phyloP scores from a whole-genome alignment of 768 basidiomycete species.

The Agaricus bisporus region DNA sequence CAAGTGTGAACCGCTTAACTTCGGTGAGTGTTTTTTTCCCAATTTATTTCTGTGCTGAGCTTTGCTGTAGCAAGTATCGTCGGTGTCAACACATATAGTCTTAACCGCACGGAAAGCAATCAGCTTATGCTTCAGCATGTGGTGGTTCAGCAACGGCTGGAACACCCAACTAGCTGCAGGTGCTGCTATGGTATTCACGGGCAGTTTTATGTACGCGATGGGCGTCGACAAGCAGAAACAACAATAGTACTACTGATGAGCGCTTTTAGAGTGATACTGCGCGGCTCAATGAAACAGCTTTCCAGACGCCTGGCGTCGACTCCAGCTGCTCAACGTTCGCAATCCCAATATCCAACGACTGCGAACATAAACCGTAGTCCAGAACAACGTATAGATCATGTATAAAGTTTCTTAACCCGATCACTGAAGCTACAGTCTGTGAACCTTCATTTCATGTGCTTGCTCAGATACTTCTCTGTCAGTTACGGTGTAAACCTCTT shows the following conservation, averaged over 20 bases:
- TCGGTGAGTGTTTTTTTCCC: conserved; percentile 44
- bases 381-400: too few species aligned
- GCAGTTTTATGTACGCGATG: conserved; percentile 52
- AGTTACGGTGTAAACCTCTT: neutral
- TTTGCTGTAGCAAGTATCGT: conserved; percentile 56
- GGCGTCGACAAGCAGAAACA: neutral
- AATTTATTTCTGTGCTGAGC: neutral
- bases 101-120: conserved; percentile 78
- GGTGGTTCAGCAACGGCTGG: conserved; percentile 78
- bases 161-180: conserved; percentile 59
- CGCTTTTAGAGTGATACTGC: neutral
- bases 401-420: too few species aligned
- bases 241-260: conserved; percentile 10
- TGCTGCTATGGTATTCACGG: conserved; percentile 68
- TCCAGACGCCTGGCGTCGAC: too few species aligned
- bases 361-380: too few species aligned
- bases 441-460: neutral
- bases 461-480: neutral
- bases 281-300: too few species aligned
- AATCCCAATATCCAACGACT: too few species aligned
- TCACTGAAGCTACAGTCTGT: neutral
- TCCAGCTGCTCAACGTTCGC: too few species aligned
- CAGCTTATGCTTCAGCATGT: conserved; percentile 75
- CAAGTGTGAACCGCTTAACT: conserved; percentile 77
- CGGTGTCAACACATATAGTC: conserved; percentile 76